Evolutionary conservation across 2,329 filamentous ascomycete genomes (phyloP), one percentile per base, ranked within the genome.

Genomic region (Aureobasidium pullulans): DNA sequence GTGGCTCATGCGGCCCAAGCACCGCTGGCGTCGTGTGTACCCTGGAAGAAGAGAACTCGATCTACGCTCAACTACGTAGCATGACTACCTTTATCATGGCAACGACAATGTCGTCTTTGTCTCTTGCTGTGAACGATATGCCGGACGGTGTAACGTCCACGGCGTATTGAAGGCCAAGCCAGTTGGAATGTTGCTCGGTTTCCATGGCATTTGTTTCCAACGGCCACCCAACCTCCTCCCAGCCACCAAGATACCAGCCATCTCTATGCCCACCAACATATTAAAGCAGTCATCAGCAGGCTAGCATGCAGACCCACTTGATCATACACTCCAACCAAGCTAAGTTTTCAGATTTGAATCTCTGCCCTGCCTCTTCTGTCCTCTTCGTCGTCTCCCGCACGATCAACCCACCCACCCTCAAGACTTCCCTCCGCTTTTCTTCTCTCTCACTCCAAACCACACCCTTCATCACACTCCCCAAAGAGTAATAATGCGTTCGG

Each of bases 161-260:
- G 15, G 28, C 29, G 31, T 56, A 56, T 44, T 37, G 52, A 29
- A 44, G 9, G 28, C 50, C 52, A 56, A 56, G 52, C 36, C 40
- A 19, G n/a, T 56, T 56, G 52, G 52, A 56, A 56, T 56, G 52
- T 37, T 56, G 39, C 19, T 36, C 52, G 40, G 52, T 56, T 56
- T 56, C 52, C 52, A 34, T 56, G 40, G 52, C 52, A 56, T 36
- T 56, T 46, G 39, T 28, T 23, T 46, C 15, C 52, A 56, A 56
- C 52, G 52, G 52, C 11, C 29, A 56, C 28, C 52, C 52, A 56
- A 46, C 52, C 52, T 56, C 52, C 39, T 43, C 52, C 52, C 52
- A 56, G 52, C 52, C 52, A 56, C 52, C 40, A 13, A 29, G 23
- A 46, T 56, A 56, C 52, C 52, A 56, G 52, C 52, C 52, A 56